These are phyloP conservation scores for Hypoxylon trugodes DNA, from an alignment of 495 filamentous ascomycete genomes.

Conservation along the genomic window DNA sequence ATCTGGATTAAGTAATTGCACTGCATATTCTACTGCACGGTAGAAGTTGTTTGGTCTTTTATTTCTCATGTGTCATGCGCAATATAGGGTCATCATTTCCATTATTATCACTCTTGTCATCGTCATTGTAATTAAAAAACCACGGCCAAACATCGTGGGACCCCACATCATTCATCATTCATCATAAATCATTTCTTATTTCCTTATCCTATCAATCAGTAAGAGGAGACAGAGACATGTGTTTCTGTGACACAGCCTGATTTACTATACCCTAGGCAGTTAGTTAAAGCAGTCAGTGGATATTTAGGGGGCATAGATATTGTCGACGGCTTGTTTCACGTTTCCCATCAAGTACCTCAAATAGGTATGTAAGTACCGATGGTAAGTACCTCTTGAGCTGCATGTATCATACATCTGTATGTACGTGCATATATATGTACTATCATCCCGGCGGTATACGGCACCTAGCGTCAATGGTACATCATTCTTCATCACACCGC, in stretches of 20 bases:
- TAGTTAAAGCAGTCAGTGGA: slow-evolving; percentile 18
- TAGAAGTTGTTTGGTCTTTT: neutral
- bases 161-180: slow-evolving; percentile 2
- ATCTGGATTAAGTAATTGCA: slow-evolving; percentile 27
- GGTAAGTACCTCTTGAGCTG: neutral
- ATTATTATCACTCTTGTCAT: neutral
- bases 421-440: neutral
- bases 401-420: neutral
- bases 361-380: slow-evolving; percentile 1
- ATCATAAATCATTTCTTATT: neutral
- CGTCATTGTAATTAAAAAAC: neutral
- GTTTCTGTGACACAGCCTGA: slow-evolving; percentile 30
- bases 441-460: neutral
- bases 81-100: slow-evolving; percentile 3
- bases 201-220: slow-evolving; percentile 14
- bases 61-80: neutral
- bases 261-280: slow-evolving; percentile 2
- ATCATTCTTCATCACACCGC: slow-evolving; percentile 37
- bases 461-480: slow-evolving; percentile 10
- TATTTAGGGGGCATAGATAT: slow-evolving; percentile 7
- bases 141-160: too few relatives aligned
- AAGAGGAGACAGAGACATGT: slow-evolving; percentile 11
- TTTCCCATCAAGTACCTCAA: neutral
- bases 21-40: slow-evolving; percentile 7
- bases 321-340: slow-evolving; percentile 38